phyloP scores from a whole-genome alignment of 257 asterid species.

The Anisodus acutangulus region DNA sequence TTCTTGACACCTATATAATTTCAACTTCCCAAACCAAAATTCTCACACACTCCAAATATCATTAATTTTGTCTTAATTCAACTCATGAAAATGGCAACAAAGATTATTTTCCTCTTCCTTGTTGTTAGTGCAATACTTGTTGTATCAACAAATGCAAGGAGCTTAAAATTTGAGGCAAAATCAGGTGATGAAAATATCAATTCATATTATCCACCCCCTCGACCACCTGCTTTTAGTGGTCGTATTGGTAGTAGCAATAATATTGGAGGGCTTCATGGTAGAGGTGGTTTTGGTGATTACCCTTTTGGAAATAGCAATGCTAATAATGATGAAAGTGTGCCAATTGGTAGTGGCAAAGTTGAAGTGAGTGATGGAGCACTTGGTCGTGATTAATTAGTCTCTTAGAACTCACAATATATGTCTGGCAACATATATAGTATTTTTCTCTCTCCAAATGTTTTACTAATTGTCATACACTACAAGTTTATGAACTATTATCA shows the following conservation, averaged over 20 bases:
- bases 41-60: not conserved
- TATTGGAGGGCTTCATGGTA: no score
- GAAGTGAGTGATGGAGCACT: constrained; percentile 27
- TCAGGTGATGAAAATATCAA: not conserved
- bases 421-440: no score
- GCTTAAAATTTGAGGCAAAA: not conserved
- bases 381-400: not conserved
- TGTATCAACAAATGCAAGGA: not conserved
- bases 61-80: not conserved
- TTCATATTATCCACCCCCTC: not conserved
- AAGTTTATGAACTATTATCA: no score
- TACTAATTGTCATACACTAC: no score
- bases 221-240: not conserved
- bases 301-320: not conserved
- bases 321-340: not conserved
- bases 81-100: constrained; percentile 23
- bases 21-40: not conserved
- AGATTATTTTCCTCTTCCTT: not conserved
- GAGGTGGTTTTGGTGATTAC: not conserved
- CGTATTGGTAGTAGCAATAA: not conserved
- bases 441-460: no score
- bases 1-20: not conserved
- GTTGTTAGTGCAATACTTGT: not conserved
- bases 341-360: not conserved
- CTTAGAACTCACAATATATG: not conserved